Conservation (phyloP, 75 land plant genomes). For the Sequoia sempervirens region DNA sequence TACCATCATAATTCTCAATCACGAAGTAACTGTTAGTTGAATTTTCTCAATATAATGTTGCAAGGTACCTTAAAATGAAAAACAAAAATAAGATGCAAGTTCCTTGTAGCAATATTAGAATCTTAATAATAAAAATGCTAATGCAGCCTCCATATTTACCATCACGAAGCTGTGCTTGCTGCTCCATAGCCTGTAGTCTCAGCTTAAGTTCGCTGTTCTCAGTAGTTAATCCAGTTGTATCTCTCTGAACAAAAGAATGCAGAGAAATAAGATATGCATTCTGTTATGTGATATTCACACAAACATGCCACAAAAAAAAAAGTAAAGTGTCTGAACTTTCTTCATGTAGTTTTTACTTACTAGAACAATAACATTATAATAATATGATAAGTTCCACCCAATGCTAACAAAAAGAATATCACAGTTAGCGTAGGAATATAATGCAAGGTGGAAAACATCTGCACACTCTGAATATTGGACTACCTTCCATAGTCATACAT, state of each 20-base stretch:
- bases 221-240: conserved; percentile 58
- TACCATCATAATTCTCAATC: background rate
- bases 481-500: background rate
- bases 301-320: background rate
- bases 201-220: conserved; percentile 66
- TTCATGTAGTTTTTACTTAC: background rate
- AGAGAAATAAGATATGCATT: background rate
- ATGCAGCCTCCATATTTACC: conserved; percentile 23
- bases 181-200: conserved; percentile 72
- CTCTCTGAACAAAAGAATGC: conserved; percentile 39
- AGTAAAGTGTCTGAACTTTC: background rate
- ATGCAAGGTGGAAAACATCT: background rate
- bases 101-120: background rate
- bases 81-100: background rate
- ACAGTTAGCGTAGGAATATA: background rate
- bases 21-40: background rate
- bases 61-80: background rate
- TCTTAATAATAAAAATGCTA: background rate
- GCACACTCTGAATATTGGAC: background rate
- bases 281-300: background rate
- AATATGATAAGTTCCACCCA: background rate
- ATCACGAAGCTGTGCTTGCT: conserved; percentile 71
- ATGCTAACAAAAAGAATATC: background rate
- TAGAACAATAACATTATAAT: background rate
- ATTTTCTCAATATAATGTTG: background rate